These are phyloP conservation scores for Massariosphaeria phaeospora DNA, from an alignment of 495 filamentous ascomycete species.

Conservation along the genomic window DNA sequence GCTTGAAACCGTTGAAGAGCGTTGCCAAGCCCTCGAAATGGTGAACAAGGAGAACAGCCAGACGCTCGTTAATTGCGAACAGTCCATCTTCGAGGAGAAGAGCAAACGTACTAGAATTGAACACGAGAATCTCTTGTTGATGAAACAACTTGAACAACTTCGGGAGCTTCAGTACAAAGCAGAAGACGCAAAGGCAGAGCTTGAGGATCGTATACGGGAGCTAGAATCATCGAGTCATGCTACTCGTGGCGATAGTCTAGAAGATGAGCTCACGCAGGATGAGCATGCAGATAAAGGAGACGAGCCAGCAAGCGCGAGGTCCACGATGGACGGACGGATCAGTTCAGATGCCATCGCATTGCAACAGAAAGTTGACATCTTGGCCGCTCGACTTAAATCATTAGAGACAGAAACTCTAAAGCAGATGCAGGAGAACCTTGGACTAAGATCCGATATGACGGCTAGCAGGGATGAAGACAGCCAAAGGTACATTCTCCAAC, in stretches of 20 bases:
- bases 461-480: constrained; percentile 23
- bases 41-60: constrained; percentile 57
- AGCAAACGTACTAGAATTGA: constrained; percentile 54
- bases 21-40: constrained; percentile 46
- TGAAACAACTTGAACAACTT: constrained; percentile 50
- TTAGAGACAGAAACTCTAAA: constrained; percentile 38
- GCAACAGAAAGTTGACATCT: constrained; percentile 35
- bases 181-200: constrained; percentile 51
- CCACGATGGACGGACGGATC: neutral
- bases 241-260: constrained; percentile 21
- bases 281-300: constrained; percentile 15
- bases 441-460: constrained; percentile 31
- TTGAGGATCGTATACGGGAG: constrained; percentile 51
- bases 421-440: constrained; percentile 37
- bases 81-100: constrained; percentile 56
- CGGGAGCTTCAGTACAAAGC: constrained; percentile 54
- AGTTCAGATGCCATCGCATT: constrained; percentile 30
- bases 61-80: constrained; percentile 56
- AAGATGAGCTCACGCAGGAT: constrained; percentile 27
- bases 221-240: constrained; percentile 38
- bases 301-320: constrained; percentile 14
- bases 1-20: constrained; percentile 43
- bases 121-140: constrained; percentile 54
- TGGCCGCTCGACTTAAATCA: constrained; percentile 22
- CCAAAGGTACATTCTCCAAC: constrained; percentile 12